Conservation (phyloP, 2,329 filamentous ascomycete genomes). For the Cucurbitaria berberidis region DNA sequence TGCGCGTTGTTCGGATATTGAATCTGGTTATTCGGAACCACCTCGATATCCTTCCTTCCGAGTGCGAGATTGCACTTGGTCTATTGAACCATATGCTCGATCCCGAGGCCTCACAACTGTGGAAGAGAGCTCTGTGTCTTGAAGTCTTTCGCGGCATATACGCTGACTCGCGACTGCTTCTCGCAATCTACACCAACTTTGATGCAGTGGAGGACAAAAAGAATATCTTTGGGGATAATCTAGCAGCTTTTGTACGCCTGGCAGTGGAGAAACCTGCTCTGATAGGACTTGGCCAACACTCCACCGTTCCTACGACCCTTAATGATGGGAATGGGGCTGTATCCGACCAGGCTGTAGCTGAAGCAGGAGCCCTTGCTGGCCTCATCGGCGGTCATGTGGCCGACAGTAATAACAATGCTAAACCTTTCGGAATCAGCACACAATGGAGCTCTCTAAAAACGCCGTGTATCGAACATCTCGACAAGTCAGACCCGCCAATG, state of each 20-base stretch:
- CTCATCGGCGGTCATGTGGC: conserved; percentile 76
- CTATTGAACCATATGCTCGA: conserved; percentile 87
- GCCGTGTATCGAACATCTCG: conserved; percentile 90
- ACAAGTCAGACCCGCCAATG: conserved; percentile 82
- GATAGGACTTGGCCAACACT: conserved; percentile 89
- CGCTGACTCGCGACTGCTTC: conserved; percentile 75
- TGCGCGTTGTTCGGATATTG: conserved; percentile 81
- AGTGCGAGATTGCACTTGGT: conserved; percentile 83
- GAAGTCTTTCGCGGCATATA: conserved; percentile 89
- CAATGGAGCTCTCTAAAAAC: conserved; percentile 90
- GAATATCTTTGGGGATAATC: conserved; percentile 78
- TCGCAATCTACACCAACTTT: conserved; percentile 80
- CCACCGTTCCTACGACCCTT: conserved; percentile 74
- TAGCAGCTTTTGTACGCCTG: conserved; percentile 87
- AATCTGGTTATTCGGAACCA: conserved; percentile 82
- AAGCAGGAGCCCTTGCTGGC: conserved; percentile 85
- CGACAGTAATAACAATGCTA: conserved; percentile 64
- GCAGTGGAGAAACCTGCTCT: conserved; percentile 88
- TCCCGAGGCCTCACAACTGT: conserved; percentile 75
- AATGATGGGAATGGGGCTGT: conserved; percentile 63
- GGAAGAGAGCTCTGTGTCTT: conserved; percentile 90
- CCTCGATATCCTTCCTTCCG: conserved; percentile 72
- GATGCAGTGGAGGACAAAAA: conserved; percentile 76
- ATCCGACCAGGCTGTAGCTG: conserved; percentile 84
- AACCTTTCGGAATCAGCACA: conserved; percentile 78